A percentile compares a stretch with the other conserved stretches of the same genome.
These are phyloP conservation scores for Vigna reflexopilosa DNA, from an alignment of 306 rosid genomes.

Conservation along the genomic window DNA sequence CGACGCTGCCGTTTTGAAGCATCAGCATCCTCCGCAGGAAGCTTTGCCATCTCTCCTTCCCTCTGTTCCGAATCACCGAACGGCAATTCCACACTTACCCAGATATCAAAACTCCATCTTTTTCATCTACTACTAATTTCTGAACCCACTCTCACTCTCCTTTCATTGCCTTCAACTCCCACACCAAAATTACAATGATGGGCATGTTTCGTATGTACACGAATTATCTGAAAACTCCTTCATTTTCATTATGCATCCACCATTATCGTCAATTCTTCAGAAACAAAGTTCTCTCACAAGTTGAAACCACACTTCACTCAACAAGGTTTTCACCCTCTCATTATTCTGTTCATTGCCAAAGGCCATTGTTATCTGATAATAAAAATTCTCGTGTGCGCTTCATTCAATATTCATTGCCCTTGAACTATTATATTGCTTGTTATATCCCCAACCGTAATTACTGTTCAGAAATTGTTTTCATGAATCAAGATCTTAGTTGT, in stretches of 20 bases:
- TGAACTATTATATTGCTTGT: slow-evolving; percentile 21
- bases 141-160: background rate
- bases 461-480: slow-evolving; percentile 53
- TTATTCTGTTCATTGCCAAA: slow-evolving; percentile 14
- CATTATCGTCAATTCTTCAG: slow-evolving; percentile 24
- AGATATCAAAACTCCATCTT: slow-evolving; percentile 30
- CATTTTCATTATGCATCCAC: slow-evolving; percentile 40
- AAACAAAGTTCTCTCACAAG: slow-evolving; percentile 29
- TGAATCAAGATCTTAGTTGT: slow-evolving; percentile 42
- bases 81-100: slow-evolving; percentile 19
- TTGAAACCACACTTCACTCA: slow-evolving; percentile 37
- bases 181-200: slow-evolving; percentile 32
- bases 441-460: slow-evolving; percentile 44
- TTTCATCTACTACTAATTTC: slow-evolving; percentile 1
- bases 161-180: slow-evolving; percentile 33
- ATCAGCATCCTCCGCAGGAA: background rate
- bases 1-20: no score
- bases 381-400: slow-evolving; percentile 33
- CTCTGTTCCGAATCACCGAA: background rate
- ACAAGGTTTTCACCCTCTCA: slow-evolving; percentile 38
- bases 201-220: slow-evolving; percentile 41
- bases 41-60: background rate
- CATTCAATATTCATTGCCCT: slow-evolving; percentile 42
- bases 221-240: slow-evolving; percentile 18
- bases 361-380: background rate